Evolutionary conservation across 78 protist genomes (phyloP), one percentile per base, ranked within the genome.

Genomic region (Cavenderia fasciculata): DNA sequence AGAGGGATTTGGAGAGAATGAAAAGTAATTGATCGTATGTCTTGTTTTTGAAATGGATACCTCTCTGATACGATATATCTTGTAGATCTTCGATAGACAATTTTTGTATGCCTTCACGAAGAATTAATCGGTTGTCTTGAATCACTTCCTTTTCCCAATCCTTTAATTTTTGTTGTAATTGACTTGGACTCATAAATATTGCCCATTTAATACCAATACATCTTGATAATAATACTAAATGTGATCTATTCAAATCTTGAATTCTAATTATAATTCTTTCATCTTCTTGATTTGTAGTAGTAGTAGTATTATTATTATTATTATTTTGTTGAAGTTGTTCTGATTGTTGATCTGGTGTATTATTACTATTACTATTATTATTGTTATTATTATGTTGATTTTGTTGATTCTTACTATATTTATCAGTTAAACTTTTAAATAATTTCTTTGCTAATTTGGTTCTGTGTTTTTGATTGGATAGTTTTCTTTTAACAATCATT

Each of bases 31-130:
- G 72, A 34, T 63, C 72, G 38, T 63, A 63, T 14, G 10, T 27
- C 47, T 63, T 63, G 43, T 47, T 47, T 19, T 7, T 5, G 38
- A 63, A 63, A 5, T 31, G 72, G 8, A 63, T 63, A 4, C 72
- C 72, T 40, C 72, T 33, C 4, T 3, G 21, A 21, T 36, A 63
- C 19, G 75, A 10, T 2, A 79, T 63, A 66, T 79, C 88, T 65
- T 79, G 88, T 4, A 79, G 71, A 66, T 79, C 88, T 52, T 79
- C 88, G 27, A 79, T 63, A 18, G 88, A 63, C 25, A 79, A 66
- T 16, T 47, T 69, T 23, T 65, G 70, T 8, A 62, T 77, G 27
- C 52, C 68, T 40, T 77, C 56, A 49, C 72, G 33, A n/a, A 63
- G n/a, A 19, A 63, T 63, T 4, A 63, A n/a, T 40, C 38, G 33